Base-by-base conservation (phyloP, 2,329 filamentous ascomycete species). In the Plenodomus lindquistii region DNA sequence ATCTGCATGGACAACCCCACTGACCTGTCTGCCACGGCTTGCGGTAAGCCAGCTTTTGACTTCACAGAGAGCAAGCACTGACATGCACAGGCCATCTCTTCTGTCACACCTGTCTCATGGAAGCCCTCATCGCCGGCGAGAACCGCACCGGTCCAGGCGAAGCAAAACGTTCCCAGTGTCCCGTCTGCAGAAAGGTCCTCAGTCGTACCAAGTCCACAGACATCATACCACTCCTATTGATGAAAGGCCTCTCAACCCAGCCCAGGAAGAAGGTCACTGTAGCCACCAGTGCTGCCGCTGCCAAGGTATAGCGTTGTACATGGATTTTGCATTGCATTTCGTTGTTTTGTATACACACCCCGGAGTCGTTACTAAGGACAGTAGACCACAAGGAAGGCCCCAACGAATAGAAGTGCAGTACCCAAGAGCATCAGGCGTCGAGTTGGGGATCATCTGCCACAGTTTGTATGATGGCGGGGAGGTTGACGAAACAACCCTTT, bases 1-100 rank as follows among this genome's bases (percentile, higher is more conserved):
- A 82, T 86, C 18, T 86, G 84, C 68, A 81, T 86, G 80, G 84
- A 86, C 55, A 77, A 73, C 3, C 81, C 79, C 2, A 83, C 78
- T 8, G 78, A 85, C 62, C 76, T 83, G 9, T 85, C 83, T 2
- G 80, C 77, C 2, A 85, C 84, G 2, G 69, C 77, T 18, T 86
- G 84, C 61, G 84, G 82, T 84, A 74, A 46, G 79, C 73, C 18
- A 21, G 31, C 17, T 16, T 20, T 15, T 21, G 17, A 6, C 6
- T 16, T 10, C 17, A 9, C 13, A 16, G 6, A 17, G 16, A 18
- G 2, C 9, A 18, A 17, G 20, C 38, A 19, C 59, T 65, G 48
- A 61, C 17, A 2, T 29, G 13, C 2, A 1, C 46, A 84, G 82
- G 83, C 0, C 84, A 86, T 61, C 73, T 86, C 19, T 86, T 85